Base-by-base conservation (phyloP, 164 flowering plant genomes). In the Stephania cephalantha region DNA sequence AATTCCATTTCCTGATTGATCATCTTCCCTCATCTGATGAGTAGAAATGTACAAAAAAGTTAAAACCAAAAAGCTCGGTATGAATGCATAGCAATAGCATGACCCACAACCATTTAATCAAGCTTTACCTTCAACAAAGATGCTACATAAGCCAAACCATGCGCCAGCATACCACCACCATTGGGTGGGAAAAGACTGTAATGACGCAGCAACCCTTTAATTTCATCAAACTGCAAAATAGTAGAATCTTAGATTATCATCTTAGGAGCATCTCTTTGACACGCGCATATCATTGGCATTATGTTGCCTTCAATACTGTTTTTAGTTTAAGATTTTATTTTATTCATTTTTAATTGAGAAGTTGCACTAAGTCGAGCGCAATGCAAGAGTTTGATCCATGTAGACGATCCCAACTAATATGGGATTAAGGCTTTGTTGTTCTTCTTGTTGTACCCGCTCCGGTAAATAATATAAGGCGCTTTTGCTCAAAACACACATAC, bases 141-240 rank as follows among this genome's bases (percentile, higher is more conserved):
- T 65, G 99, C 98, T 50, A 92, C 58, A 71, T 81, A 83, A 74
- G 99, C 98, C 70, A 94, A 74, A 61, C 91, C 78, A 85, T 96
- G 99, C 18, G 98, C 74, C 84, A 96, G 84, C 67, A 96, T 86
- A 74, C 99, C 99, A 20, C 97, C 98, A 22, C 98, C 97, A 9
- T 91, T 90, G 8, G 89, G 90, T 75, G 99, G 99, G 72, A 96
- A 88, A 22, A 96, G 84, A 82, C 91, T 88, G 81, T 83, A 90
- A 86, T 90, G 99, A 65, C 94, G 86, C 63, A 96, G 78, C 35
- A 85, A 83, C 64, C 88, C 91, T 81, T 92, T 92, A 81, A 92
- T 79, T 9, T 79, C 79, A 83, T 90, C 90, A 81, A 96, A 92
- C 99, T 96, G 91, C 68, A 84, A 44, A 58, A 64, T 53, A 46